A percentile compares a stretch with the other conserved stretches of the same genome.
These are phyloP conservation scores for Cyclocybe aegerita DNA, from an alignment of 768 basidiomycete species.

Conservation along the genomic window DNA sequence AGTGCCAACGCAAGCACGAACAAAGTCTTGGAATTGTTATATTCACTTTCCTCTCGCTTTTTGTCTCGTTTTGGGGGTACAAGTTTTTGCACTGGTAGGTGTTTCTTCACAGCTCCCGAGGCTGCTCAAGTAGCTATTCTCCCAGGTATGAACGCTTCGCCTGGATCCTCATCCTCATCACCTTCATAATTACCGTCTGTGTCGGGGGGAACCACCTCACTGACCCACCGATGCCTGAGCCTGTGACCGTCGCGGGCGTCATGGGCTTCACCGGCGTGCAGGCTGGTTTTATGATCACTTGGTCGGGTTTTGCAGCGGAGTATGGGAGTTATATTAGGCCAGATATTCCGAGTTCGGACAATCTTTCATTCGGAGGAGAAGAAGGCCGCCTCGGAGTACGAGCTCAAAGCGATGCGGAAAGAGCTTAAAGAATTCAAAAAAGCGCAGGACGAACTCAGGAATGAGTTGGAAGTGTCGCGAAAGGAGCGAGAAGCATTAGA, in stretches of 20 bases:
- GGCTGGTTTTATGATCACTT: slow-evolving; percentile 71
- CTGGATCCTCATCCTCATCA: slow-evolving; percentile 79
- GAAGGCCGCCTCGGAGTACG: no score
- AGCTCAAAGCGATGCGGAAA: no score
- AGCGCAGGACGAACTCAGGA: no score
- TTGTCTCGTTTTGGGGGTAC: slow-evolving; percentile 60
- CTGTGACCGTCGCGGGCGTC: slow-evolving; percentile 51
- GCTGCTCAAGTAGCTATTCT: not conserved
- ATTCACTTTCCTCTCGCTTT: slow-evolving; percentile 64
- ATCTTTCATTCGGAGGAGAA: not conserved
- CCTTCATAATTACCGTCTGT: slow-evolving; percentile 67
- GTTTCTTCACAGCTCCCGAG: not conserved
- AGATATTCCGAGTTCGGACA: slow-evolving; percentile 3
- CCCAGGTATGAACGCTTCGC: slow-evolving; percentile 64
- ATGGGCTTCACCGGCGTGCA: slow-evolving; percentile 65
- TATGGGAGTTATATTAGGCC: slow-evolving; percentile 62
- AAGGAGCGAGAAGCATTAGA: no score
- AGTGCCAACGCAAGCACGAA: not conserved
- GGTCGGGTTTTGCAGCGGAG: slow-evolving; percentile 59
- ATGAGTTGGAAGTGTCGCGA: no score
- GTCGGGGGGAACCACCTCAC: slow-evolving; percentile 66
- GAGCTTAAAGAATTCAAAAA: no score
- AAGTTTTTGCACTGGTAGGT: slow-evolving; percentile 41
- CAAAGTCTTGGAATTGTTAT: slow-evolving; percentile 77
- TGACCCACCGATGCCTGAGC: slow-evolving; percentile 40